Evolutionary conservation across 78 protist genomes (phyloP).

Genomic region (Bodo saltans): DNA sequence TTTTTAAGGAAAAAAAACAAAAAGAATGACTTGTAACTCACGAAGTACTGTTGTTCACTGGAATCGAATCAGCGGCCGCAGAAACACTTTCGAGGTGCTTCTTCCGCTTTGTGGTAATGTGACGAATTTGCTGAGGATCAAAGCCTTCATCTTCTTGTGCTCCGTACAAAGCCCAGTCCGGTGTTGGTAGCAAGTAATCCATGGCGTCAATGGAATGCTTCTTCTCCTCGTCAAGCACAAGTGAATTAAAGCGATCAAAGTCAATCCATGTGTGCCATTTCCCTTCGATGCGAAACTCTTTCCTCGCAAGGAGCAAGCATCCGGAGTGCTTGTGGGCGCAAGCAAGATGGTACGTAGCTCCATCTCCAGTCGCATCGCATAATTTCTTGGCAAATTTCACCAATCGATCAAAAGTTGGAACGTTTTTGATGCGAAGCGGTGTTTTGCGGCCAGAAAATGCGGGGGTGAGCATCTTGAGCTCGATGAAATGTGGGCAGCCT

Average conservation of each 20-base stretch:
- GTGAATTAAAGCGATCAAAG: slow-evolving; percentile 59
- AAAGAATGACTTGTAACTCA: too few species aligned
- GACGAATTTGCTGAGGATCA: slow-evolving; percentile 38
- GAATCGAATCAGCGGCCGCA: too few species aligned
- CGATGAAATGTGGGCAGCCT: slow-evolving; percentile 77
- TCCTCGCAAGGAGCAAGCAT: slow-evolving; percentile 59
- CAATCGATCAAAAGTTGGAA: slow-evolving; percentile 69
- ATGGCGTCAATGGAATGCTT: neutral
- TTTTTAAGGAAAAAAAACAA: too few species aligned
- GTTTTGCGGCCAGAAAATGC: slow-evolving; percentile 46
- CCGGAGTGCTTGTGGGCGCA: slow-evolving; percentile 80
- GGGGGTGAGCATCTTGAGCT: slow-evolving; percentile 75
- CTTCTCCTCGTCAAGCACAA: neutral
- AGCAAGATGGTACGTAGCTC: slow-evolving; percentile 54
- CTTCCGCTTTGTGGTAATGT: neutral
- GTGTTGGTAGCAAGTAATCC: slow-evolving; percentile 49
- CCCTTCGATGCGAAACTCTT: slow-evolving; percentile 33
- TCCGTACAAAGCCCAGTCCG: slow-evolving; percentile 61
- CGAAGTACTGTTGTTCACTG: too few species aligned
- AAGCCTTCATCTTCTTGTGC: slow-evolving; percentile 39
- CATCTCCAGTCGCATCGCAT: neutral
- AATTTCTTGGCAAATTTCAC: slow-evolving; percentile 28
- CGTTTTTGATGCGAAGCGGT: slow-evolving; percentile 63
- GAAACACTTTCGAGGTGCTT: too few species aligned
- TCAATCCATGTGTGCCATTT: slow-evolving; percentile 89